A percentile compares a stretch with the other conserved stretches of the same genome.
Conservation (phyloP, 2,329 filamentous ascomycete genomes). For the Fusarium austroafricanum region DNA sequence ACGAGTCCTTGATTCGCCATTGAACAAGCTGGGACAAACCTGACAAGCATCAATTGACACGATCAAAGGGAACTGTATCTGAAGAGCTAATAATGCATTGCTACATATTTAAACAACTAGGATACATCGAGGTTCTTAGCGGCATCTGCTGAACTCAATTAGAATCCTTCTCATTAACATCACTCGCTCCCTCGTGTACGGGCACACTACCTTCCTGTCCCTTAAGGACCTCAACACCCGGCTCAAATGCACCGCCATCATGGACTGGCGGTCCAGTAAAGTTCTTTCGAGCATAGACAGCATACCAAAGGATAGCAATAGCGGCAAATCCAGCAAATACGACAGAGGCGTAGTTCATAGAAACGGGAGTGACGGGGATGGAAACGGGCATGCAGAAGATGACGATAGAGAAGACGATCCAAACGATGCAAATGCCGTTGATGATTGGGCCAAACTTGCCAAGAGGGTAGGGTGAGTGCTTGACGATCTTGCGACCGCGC, state of each 20-base stretch:
- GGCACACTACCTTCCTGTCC: constrained; percentile 22
- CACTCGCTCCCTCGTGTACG: constrained; percentile 12
- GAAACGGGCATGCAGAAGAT: constrained; percentile 81
- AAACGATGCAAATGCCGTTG: constrained; percentile 74
- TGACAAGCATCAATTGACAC: background rate
- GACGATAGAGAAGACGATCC: constrained; percentile 76
- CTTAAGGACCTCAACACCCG: constrained; percentile 37
- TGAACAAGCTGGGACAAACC: too few species aligned
- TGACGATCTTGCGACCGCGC: constrained; percentile 73
- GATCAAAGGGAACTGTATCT: background rate
- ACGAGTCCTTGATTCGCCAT: too few species aligned
- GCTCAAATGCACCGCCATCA: constrained; percentile 15
- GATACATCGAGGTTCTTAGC: constrained; percentile 6
- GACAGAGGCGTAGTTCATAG: constrained; percentile 76
- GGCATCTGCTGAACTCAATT: constrained; percentile 17
- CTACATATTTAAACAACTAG: constrained; percentile 20
- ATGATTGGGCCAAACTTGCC: constrained; percentile 75
- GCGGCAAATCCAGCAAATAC: constrained; percentile 72
- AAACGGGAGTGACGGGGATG: constrained; percentile 64
- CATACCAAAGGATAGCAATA: constrained; percentile 72
- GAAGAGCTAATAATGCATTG: constrained; percentile 14
- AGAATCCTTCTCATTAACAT: constrained; percentile 33
- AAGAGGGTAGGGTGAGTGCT: constrained; percentile 74
- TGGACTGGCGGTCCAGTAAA: constrained; percentile 66
- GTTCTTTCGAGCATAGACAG: constrained; percentile 70